Evolutionary conservation across 2,329 filamentous ascomycete species (phyloP), one percentile per base, ranked within the genome.

Genomic region (Monosporascus sp.): DNA sequence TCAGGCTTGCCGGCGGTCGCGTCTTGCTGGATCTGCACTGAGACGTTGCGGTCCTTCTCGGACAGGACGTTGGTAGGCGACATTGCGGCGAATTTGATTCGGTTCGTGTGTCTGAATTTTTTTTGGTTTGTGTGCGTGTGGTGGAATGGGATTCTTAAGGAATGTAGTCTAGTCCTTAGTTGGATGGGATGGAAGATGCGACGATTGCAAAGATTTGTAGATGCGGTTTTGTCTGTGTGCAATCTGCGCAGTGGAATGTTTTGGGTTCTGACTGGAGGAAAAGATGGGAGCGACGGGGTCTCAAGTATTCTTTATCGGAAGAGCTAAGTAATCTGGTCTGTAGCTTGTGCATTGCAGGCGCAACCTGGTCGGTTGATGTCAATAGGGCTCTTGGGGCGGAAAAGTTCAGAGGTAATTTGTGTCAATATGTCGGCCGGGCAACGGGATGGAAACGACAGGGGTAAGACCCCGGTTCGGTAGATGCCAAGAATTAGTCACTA

Each of bases 11-110:
- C 76, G 63, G 58, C 63, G 54, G 68, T 62, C 50, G 59, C 53
- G 51, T 59, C 63, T 57, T 43, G 55, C 60, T 58, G 61, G 54
- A 55, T 69, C 66, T 27, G 67, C 54, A 81, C 70, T 58, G 76
- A 58, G 55, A 75, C 75, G 72, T 89, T 89, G 72, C 80, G 76
- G 74, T 89, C 84, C 73, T 84, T 84, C 65, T 81, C 74, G 62
- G 76, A 74, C 70, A 90, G 84, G 61, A 85, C 73, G 71, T 77
- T 82, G 69, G 71, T 58, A 55, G 71, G 65, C 68, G 80, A 80
- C 82, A 85, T 87, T 61, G 58, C 68, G 47, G 48, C 48, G 24
- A 46, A 5, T 25, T 46, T 14, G 11, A 14, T 7, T 24, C 14
- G 11, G 22, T 46, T 5, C 41, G 20, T 20, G 25, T 4, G 20